phyloP scores from a whole-genome alignment of 2,329 filamentous ascomycete species.

The Gaeumannomyces tritici region DNA sequence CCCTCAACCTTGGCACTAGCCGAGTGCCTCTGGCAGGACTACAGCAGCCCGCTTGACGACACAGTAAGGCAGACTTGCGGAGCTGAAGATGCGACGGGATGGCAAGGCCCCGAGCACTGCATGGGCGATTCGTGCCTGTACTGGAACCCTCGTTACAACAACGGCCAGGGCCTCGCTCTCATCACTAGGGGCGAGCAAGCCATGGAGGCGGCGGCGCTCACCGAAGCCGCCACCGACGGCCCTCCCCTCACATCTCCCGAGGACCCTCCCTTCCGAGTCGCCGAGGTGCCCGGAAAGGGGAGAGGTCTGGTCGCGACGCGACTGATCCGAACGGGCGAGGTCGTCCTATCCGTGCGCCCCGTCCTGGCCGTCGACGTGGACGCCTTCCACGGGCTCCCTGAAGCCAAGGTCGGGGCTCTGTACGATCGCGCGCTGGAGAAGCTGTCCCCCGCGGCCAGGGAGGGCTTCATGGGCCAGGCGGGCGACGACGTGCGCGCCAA shows the following conservation, averaged over 20 bases:
- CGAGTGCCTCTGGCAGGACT: background rate
- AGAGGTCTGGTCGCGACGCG: constrained; percentile 24
- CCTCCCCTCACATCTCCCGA: constrained; percentile 3
- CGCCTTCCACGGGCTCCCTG: constrained; percentile 7
- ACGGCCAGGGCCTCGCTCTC: constrained; percentile 11
- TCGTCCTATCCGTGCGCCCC: constrained; percentile 20
- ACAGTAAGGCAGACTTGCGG: background rate
- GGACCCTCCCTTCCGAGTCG: constrained; percentile 15
- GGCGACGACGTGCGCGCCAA: constrained; percentile 19
- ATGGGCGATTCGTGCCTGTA: constrained; percentile 12
- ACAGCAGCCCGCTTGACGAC: background rate
- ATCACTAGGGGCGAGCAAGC: constrained; percentile 9
- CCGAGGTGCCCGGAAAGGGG: constrained; percentile 23
- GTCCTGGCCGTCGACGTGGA: constrained; percentile 19
- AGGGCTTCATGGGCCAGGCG: constrained; percentile 20
- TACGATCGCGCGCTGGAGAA: constrained; percentile 19
- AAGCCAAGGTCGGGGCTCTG: constrained; percentile 11
- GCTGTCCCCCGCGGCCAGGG: constrained; percentile 14
- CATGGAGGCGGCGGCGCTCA: constrained; percentile 1
- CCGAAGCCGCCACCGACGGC: constrained; percentile 3
- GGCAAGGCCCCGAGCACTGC: constrained; percentile 12
- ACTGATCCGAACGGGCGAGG: constrained; percentile 23
- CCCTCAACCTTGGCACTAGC: no score
- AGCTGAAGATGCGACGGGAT: background rate
- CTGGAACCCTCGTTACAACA: constrained; percentile 9